These are phyloP conservation scores for Neohortaea acidophila DNA, from an alignment of 495 filamentous ascomycete species.

Conservation along the genomic window DNA sequence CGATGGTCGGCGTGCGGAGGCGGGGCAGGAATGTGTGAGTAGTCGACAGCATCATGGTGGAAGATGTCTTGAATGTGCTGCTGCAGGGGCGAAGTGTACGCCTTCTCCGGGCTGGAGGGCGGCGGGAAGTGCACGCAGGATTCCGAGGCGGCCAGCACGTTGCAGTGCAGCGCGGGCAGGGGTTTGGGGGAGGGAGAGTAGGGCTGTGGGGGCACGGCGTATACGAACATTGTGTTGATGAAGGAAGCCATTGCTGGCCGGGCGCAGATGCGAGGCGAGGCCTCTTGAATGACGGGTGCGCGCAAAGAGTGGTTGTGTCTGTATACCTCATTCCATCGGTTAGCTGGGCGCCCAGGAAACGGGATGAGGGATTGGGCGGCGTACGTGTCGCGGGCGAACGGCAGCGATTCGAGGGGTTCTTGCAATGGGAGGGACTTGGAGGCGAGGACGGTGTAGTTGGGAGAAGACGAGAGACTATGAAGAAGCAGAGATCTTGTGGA, in stretches of 20 bases:
- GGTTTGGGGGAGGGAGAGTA: constrained; percentile 23
- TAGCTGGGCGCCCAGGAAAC: too few relatives aligned
- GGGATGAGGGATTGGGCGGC: too few relatives aligned
- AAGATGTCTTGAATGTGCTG: constrained; percentile 6
- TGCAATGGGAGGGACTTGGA: too few relatives aligned
- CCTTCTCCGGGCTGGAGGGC: constrained; percentile 9
- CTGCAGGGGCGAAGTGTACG: constrained; percentile 17
- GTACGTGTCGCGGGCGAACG: too few relatives aligned
- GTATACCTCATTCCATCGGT: too few relatives aligned
- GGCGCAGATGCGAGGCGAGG: too few relatives aligned
- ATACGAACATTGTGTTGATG: constrained; percentile 57
- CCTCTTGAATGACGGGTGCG: too few relatives aligned
- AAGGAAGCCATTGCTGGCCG: constrained; percentile 60
- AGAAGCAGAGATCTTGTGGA: too few relatives aligned
- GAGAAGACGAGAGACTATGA: too few relatives aligned
- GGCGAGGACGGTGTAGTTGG: too few relatives aligned
- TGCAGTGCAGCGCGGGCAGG: constrained; percentile 24
- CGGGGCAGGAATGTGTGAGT: constrained; percentile 6
- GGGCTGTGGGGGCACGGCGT: constrained; percentile 25
- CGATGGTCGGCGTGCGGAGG: constrained; percentile 6
- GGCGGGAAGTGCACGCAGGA: constrained; percentile 20
- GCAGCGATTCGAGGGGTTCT: too few relatives aligned
- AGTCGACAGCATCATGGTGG: neutral
- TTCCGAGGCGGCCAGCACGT: constrained; percentile 21
- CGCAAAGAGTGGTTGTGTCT: too few relatives aligned